Percentiles rank a stretch among this genome's conserved stretches.
These are phyloP conservation scores for Trichosporon coremiiforme DNA, from an alignment of 1,284 basidiomycete species.

Conservation along the genomic window DNA sequence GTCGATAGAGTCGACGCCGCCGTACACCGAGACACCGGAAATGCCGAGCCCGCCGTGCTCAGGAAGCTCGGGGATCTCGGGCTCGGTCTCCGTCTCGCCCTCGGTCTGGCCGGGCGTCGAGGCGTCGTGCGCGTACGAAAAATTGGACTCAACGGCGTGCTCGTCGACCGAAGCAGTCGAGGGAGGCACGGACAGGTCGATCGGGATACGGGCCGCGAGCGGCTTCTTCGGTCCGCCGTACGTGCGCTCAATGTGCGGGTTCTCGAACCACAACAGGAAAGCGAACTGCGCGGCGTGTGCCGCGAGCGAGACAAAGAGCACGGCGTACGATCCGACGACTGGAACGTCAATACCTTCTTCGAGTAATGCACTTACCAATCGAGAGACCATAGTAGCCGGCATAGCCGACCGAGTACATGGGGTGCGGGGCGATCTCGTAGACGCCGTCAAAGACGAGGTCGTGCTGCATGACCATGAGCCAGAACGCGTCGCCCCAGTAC, in stretches of 20 bases:
- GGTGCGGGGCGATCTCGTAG: conserved; percentile 69
- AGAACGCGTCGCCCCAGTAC: conserved; percentile 99
- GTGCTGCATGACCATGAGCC: conserved; percentile 63
- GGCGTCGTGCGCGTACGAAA: conserved; percentile 27
- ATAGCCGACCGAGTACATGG: conserved; percentile 73
- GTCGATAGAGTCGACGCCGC: conserved; percentile 12
- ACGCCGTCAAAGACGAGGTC: conserved; percentile 96
- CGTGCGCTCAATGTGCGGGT: conserved; percentile 91
- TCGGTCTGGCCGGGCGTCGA: conserved; percentile 70
- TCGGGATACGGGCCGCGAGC: conserved; percentile 76
- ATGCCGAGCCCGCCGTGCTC: conserved; percentile 18
- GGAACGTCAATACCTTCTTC: not conserved
- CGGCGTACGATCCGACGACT: conserved; percentile 70
- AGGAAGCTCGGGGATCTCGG: conserved; percentile 49
- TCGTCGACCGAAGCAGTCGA: conserved; percentile 18
- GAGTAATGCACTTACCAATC: conserved; percentile 45
- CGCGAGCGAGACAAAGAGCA: conserved; percentile 87
- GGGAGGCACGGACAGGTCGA: conserved; percentile 45
- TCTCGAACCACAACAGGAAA: conserved; percentile 95
- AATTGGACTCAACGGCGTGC: conserved; percentile 18
- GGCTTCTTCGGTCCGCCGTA: conserved; percentile 82
- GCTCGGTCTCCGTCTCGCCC: conserved; percentile 70
- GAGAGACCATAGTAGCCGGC: conserved; percentile 94
- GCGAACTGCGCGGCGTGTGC: conserved; percentile 95
- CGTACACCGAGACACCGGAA: conserved; percentile 2